Evolutionary conservation across 805 yeast species (phyloP), one percentile per base, ranked within the genome.

Genomic region (Clavispora santaluciae): DNA sequence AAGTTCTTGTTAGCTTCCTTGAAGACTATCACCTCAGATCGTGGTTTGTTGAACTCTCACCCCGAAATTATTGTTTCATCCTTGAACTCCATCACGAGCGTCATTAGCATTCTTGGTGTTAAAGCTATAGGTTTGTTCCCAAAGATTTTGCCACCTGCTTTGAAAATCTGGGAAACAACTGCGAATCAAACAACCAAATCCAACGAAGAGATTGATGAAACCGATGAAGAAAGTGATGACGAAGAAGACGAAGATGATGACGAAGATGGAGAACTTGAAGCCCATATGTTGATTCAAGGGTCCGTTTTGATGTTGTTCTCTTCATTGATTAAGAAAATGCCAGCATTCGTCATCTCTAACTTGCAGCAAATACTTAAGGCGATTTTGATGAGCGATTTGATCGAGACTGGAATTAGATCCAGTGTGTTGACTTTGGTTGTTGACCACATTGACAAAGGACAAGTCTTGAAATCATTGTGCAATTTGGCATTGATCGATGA

Each of bases 121-220:
- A 86, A 88, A 56, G 73, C 83, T 47, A 83, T 93, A 56, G 90
- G 95, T 6, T 77, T 73, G 55, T 86, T 89, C 71, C 87, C 97
- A 23, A 83, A 81, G 60, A 81, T 90, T 56, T 77, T 93, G 46
- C 87, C 89, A 12, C 86, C 88, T 11, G 69, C 86, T 9, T 70
- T 88, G 40, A 65, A 68, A 21, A 72, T 86, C 28, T 83, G 86
- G 64, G 69, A 73, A 22, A 49, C 60, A 7, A 64, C 73, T 11
- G 20, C 31, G n/a, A 20, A 28, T 12, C 5, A 28, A 15, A 28
- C 15, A 20, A 8, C 31, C 31, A 5, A 8, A 15, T 5, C 12
- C 10, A 42, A 51, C 9, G 28, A 28, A 10, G 30, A 9, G 3
- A 23, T 28, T 6, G 30, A 26, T 9, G 26, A 21, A 4, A 17